Base-by-base conservation (phyloP, 305 asterid species). In the Fraxinus dipetala region DNA sequence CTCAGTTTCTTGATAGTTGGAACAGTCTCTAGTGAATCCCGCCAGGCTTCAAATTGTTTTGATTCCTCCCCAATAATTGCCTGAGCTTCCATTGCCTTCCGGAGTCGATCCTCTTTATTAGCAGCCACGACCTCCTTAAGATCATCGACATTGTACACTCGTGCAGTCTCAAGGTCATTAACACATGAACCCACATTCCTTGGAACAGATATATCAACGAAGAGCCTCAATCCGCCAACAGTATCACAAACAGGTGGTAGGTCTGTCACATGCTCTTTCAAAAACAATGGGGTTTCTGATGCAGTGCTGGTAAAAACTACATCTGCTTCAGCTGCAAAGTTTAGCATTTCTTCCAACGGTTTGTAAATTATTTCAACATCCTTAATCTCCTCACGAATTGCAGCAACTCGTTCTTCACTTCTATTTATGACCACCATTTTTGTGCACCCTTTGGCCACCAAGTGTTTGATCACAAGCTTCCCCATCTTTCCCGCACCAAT, bases 401-500 rank as follows among this genome's bases (percentile, higher is more conserved):
- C 91, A 22, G 93, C 86, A 77, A 96, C 99, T 77, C 93, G 84
- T 0, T 92, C 98, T 83, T 90, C 97, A 26, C 87, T 92, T 73
- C 99, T 89, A 88, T 96, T 96, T 76, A 93, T 96, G 0, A 96
- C 98, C 77, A 94, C 97, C 96, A 96, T 91, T 85, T 86, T 90
- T 20, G 93, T 94, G 88, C 97, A 96, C 8, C 98, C 98, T 86
- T 96, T 96, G 16, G 99, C 97, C 1, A 72, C 96, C 91, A 96
- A 89, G 88, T 96, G 99, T 85, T 93, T 96, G 91, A 96, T 92
- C 84, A 96, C 98, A 35, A 96, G 97, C 89, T 96, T 96, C 73
- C 98, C 99, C 98, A 94, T 94, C 79, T 96, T 96, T 31, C 99
- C 99, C 7, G 99, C 98, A 74, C 99, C 99, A 76, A 96, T 89